Evolutionary conservation across 129 eudicot genomes (phyloP).

Genomic region (Arctium lappa): DNA sequence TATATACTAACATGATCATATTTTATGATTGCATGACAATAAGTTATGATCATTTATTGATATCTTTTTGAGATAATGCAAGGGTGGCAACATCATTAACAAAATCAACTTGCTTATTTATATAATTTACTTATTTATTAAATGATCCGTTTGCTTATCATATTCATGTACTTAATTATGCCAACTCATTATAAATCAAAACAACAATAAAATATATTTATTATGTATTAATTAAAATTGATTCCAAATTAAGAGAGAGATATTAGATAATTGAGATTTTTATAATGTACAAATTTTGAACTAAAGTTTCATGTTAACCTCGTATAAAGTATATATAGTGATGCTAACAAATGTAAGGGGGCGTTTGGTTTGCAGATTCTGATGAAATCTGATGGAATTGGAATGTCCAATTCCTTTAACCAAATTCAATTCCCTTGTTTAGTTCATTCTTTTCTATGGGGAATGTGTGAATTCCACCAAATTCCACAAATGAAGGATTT

Average conservation of each 20-base stretch:
- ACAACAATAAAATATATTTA: neutral
- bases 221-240: neutral
- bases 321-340: neutral
- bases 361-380: no score
- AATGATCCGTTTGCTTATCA: neutral
- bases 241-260: neutral
- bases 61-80: conserved; percentile 23
- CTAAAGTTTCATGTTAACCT: neutral
- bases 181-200: neutral
- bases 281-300: neutral
- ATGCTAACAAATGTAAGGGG: neutral
- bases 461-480: no score
- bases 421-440: no score
- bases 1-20: neutral
- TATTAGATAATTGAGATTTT: neutral
- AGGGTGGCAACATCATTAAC: conserved; percentile 28
- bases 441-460: no score
- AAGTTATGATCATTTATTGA: neutral
- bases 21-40: conserved; percentile 2
- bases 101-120: conserved; percentile 14
- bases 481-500: no score
- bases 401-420: no score
- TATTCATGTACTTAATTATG: neutral
- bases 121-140: neutral
- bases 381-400: no score